Evolutionary conservation across 2,329 filamentous ascomycete species (phyloP).

Genomic region (Claviceps purpurea): DNA sequence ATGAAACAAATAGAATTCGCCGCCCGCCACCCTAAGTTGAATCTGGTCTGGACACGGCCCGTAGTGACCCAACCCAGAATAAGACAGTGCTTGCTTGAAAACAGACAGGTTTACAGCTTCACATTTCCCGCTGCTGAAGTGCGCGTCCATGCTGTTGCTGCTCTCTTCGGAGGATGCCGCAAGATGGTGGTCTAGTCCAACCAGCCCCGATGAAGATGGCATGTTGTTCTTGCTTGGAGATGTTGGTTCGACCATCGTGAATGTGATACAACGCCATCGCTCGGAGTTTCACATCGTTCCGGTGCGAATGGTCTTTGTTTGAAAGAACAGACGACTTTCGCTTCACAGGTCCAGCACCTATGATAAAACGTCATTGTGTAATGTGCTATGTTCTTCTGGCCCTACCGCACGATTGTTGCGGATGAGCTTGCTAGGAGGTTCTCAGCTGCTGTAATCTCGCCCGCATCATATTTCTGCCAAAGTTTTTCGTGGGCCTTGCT

Average conservation of each 20-base stretch:
- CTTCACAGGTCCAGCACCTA: background rate
- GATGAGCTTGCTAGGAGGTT: conserved; percentile 48
- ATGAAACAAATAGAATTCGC: background rate
- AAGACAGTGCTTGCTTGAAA: background rate
- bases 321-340: background rate
- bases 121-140: conserved; percentile 1
- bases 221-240: background rate
- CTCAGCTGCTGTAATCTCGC: conserved; percentile 58
- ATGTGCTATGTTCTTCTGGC: background rate
- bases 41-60: background rate
- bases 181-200: background rate
- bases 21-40: background rate
- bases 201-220: background rate
- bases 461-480: conserved; percentile 60
- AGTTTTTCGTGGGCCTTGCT: conserved; percentile 45
- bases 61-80: background rate
- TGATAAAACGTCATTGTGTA: background rate
- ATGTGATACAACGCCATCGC: background rate
- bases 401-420: conserved; percentile 29
- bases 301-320: background rate
- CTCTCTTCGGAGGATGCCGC: background rate
- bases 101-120: background rate
- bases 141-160: background rate
- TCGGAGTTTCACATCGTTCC: background rate
- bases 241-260: background rate